A percentile compares a stretch with the other conserved stretches of the same genome.
phyloP scores from a whole-genome alignment of 345 rosid species.

The Linum usitatissimum region DNA sequence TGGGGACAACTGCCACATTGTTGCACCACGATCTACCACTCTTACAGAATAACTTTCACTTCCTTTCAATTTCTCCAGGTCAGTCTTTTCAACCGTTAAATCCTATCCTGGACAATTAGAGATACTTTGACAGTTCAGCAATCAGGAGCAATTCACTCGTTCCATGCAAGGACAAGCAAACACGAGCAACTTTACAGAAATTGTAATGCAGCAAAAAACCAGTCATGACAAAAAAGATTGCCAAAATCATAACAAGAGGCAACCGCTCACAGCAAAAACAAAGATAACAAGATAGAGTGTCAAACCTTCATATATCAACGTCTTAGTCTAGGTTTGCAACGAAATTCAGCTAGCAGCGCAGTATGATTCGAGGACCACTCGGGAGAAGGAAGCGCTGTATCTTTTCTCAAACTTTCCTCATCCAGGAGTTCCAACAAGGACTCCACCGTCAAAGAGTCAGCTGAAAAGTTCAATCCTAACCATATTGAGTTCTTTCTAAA shows the following conservation, averaged over 20 bases:
- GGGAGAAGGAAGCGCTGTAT: slow-evolving; percentile 98
- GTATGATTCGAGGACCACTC: slow-evolving; percentile 99
- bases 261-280: background rate
- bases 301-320: slow-evolving; percentile 49
- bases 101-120: slow-evolving; percentile 14
- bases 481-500: background rate
- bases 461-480: slow-evolving; percentile 31
- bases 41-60: slow-evolving; percentile 22
- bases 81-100: slow-evolving; percentile 19
- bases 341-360: slow-evolving; percentile 92
- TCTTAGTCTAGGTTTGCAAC: slow-evolving; percentile 81
- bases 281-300: background rate
- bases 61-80: slow-evolving; percentile 17
- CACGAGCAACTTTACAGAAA: background rate
- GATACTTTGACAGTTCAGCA: background rate
- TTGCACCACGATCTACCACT: slow-evolving; percentile 30
- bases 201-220: no score
- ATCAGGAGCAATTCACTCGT: background rate
- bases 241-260: no score
- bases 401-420: slow-evolving; percentile 95
- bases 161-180: background rate
- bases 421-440: slow-evolving; percentile 95
- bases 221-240: no score
- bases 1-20: slow-evolving; percentile 16
- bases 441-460: slow-evolving; percentile 83